Evolutionary conservation across 495 filamentous ascomycete genomes (phyloP).

Genomic region (Lepraria neglecta): DNA sequence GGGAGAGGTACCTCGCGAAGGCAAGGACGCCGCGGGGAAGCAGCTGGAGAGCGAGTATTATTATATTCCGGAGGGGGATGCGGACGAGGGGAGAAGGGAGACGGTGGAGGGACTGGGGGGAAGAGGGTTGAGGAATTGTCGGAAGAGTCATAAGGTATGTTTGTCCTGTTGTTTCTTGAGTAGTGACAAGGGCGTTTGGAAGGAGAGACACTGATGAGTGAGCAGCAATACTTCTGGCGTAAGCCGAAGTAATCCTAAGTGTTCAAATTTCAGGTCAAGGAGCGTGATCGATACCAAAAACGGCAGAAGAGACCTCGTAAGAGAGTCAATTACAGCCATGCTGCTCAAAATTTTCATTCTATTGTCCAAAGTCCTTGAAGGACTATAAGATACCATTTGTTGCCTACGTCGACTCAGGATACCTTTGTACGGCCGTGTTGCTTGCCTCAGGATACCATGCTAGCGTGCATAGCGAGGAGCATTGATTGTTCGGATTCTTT

Average conservation of each 20-base stretch:
- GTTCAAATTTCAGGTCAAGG: neutral
- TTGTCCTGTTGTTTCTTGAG: conserved; percentile 10
- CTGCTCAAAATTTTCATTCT: neutral
- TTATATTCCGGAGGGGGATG: conserved; percentile 88
- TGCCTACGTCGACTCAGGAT: neutral
- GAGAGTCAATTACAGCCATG: neutral
- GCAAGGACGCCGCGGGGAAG: conserved; percentile 95
- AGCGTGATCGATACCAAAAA: neutral
- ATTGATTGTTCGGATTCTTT: neutral
- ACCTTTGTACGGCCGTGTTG: neutral
- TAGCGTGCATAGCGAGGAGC: conserved; percentile 19
- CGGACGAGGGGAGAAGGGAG: conserved; percentile 69
- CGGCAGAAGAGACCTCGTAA: neutral
- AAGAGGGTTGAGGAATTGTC: conserved; percentile 76
- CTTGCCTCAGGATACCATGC: neutral
- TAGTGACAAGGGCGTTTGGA: conserved; percentile 9
- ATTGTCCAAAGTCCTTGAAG: conserved; percentile 7
- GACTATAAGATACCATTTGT: conserved; percentile 10
- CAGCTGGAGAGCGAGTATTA: conserved; percentile 93
- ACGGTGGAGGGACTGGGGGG: conserved; percentile 81
- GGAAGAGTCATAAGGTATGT: conserved; percentile 91
- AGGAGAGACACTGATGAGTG: conserved; percentile 27
- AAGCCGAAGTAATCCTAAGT: conserved; percentile 50
- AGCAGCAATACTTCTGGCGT: conserved; percentile 91
- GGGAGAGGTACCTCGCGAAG: conserved; percentile 80